Evolutionary conservation across 164 flowering plant genomes (phyloP).

Genomic region (Sedum album): DNA sequence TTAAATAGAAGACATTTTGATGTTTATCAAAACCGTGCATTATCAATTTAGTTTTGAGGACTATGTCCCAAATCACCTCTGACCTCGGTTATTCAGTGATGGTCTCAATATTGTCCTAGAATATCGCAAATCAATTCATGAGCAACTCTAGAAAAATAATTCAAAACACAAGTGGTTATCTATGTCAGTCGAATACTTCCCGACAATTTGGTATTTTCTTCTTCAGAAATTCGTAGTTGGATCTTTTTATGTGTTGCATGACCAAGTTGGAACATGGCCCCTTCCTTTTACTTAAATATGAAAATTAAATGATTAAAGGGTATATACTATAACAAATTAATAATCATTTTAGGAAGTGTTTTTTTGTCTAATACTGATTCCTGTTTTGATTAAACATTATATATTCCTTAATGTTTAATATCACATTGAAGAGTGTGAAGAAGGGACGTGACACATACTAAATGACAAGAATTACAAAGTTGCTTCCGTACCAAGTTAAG

Average conservation of each 20-base stretch:
- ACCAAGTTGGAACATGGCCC: not conserved
- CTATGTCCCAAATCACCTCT: not conserved
- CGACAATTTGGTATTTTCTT: not conserved
- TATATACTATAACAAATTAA: too few species aligned
- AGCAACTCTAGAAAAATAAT: not conserved
- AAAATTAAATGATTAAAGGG: too few species aligned
- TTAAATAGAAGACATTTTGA: not conserved
- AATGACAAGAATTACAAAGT: constrained; percentile 1
- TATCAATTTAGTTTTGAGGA: not conserved
- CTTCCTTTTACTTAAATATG: not conserved
- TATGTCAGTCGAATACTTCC: not conserved
- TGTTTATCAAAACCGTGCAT: not conserved
- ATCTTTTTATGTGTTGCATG: not conserved
- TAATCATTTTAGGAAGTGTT: not conserved
- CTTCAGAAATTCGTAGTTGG: not conserved
- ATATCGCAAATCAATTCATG: not conserved
- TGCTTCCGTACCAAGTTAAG: constrained; percentile 1
- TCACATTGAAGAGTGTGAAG: not conserved
- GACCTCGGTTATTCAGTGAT: not conserved
- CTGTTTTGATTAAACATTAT: not conserved
- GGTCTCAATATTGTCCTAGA: not conserved
- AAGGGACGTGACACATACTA: not conserved
- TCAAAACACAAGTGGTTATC: not conserved
- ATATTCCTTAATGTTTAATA: too few species aligned
- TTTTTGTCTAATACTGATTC: not conserved